Percentiles rank a stretch among this genome's conserved stretches.
phyloP scores from a whole-genome alignment of 495 filamentous ascomycete genomes.

The Aspergillus heteromorphus region DNA sequence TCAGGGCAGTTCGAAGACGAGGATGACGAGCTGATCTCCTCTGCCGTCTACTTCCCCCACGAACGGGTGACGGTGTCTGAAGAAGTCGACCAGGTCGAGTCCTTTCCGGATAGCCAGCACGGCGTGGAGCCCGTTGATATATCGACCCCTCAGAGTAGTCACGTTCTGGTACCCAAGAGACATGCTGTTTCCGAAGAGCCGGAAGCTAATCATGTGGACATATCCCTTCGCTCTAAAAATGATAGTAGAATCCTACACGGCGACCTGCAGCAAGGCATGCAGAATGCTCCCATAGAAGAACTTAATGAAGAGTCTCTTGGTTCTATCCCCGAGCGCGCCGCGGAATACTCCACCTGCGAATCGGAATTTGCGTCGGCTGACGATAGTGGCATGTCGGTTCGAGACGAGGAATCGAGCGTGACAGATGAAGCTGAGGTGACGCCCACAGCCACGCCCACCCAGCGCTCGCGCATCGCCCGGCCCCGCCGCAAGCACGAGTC shows the following conservation, averaged over 20 bases:
- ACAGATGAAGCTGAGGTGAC: constrained; percentile 56
- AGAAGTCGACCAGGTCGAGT: constrained; percentile 34
- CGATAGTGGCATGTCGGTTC: constrained; percentile 45
- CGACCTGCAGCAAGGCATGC: constrained; percentile 41
- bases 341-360: constrained; percentile 48
- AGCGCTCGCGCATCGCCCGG: constrained; percentile 27
- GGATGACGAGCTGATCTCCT: constrained; percentile 92
- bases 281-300: constrained; percentile 25
- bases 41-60: constrained; percentile 90
- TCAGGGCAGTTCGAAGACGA: constrained; percentile 60
- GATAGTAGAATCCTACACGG: constrained; percentile 57
- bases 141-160: constrained; percentile 29
- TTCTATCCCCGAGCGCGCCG: constrained; percentile 33
- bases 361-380: constrained; percentile 55
- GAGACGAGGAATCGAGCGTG: constrained; percentile 46
- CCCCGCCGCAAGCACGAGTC: constrained; percentile 26
- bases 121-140: constrained; percentile 29
- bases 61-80: constrained; percentile 49
- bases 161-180: constrained; percentile 29
- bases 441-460: constrained; percentile 54
- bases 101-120: constrained; percentile 41
- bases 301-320: constrained; percentile 31
- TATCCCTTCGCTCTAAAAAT: constrained; percentile 56
- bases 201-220: constrained; percentile 50
- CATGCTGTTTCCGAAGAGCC: constrained; percentile 27